Percentiles rank a stretch among this genome's conserved stretches.
Conservation (phyloP, 768 basidiomycete species). For the Chalciporus sphaerocephalus region DNA sequence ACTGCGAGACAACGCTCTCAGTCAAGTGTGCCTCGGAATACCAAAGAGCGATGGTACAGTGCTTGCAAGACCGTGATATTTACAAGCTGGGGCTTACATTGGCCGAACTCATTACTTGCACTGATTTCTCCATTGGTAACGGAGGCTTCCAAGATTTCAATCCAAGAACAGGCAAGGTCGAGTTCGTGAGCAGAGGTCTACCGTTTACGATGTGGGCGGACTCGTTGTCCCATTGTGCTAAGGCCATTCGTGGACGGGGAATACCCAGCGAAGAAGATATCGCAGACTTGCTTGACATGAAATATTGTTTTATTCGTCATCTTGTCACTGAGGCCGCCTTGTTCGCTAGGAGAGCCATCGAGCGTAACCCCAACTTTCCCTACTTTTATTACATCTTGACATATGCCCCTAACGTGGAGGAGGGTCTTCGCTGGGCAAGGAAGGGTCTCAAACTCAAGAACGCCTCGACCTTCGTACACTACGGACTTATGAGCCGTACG, state of each 20-base stretch:
- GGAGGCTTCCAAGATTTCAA: slow-evolving; percentile 49
- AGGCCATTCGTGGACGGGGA: slow-evolving; percentile 46
- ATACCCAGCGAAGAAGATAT: slow-evolving; percentile 41
- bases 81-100: slow-evolving; percentile 48
- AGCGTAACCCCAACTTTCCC: slow-evolving; percentile 53
- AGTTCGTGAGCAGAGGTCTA: slow-evolving; percentile 44
- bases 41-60: slow-evolving; percentile 51
- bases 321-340: slow-evolving; percentile 46
- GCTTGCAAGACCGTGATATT: slow-evolving; percentile 45
- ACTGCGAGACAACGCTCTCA: slow-evolving; percentile 46
- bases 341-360: slow-evolving; percentile 43
- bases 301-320: slow-evolving; percentile 48
- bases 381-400: slow-evolving; percentile 65
- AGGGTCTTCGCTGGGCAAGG: slow-evolving; percentile 59
- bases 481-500: slow-evolving; percentile 56
- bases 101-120: slow-evolving; percentile 47
- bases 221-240: slow-evolving; percentile 55
- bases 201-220: slow-evolving; percentile 60
- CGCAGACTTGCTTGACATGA: slow-evolving; percentile 65
- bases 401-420: slow-evolving; percentile 42
- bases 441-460: slow-evolving; percentile 58
- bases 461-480: slow-evolving; percentile 52
- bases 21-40: slow-evolving; percentile 40
- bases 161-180: slow-evolving; percentile 38
- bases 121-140: slow-evolving; percentile 60